Evolutionary conservation across 2,329 filamentous ascomycete species (phyloP).

Genomic region (Xylariaceae sp.): DNA sequence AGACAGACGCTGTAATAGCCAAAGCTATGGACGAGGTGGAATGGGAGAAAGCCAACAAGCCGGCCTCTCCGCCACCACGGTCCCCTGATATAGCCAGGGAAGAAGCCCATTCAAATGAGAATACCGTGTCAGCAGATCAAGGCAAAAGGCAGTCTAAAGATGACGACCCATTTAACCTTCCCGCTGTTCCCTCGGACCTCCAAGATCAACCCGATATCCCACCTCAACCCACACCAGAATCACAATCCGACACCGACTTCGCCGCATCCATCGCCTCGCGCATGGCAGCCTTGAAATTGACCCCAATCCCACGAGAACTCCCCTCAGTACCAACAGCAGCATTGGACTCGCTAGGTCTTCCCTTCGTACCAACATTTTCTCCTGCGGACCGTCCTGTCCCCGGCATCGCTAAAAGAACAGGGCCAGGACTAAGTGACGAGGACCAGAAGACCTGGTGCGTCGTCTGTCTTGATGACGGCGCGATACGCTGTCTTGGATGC

Average conservation of each 20-base stretch:
- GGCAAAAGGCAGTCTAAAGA: constrained; percentile 5
- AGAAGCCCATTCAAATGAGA: too few relatives aligned
- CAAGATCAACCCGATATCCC: constrained; percentile 31
- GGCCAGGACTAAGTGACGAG: constrained; percentile 60
- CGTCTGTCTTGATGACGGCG: constrained; percentile 77
- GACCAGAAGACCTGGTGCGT: constrained; percentile 76
- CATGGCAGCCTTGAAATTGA: constrained; percentile 47
- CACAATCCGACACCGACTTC: constrained; percentile 32
- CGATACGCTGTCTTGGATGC: constrained; percentile 69
- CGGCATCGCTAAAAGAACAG: constrained; percentile 37
- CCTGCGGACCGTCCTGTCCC: constrained; percentile 40
- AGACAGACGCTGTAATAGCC: constrained; percentile 43
- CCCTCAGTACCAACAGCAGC: constrained; percentile 30
- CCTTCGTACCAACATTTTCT: constrained; percentile 47
- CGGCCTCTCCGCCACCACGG: constrained; percentile 11
- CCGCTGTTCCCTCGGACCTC: constrained; percentile 44
- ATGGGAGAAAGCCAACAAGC: constrained; percentile 26
- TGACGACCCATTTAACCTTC: constrained; percentile 37
- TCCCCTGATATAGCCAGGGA: too few relatives aligned
- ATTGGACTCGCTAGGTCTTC: constrained; percentile 39
- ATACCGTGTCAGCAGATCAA: background rate
- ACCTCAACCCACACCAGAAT: constrained; percentile 5
- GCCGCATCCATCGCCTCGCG: constrained; percentile 48
- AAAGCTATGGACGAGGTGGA: constrained; percentile 45
- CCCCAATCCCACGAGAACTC: constrained; percentile 15